Evolutionary conservation across 805 yeast species (phyloP).

Genomic region (Wickerhamiella occidentalis): DNA sequence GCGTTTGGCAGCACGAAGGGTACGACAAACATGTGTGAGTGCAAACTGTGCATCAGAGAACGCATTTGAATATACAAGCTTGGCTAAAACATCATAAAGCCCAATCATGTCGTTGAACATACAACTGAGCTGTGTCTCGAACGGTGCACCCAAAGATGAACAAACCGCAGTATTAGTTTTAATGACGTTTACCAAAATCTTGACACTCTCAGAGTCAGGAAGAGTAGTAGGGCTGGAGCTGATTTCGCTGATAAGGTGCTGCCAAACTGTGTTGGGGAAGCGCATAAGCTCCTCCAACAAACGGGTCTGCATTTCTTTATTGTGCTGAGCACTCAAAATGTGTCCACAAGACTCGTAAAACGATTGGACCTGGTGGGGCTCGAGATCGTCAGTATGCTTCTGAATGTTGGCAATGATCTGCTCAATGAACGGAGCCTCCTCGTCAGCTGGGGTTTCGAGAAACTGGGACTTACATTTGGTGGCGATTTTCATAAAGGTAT

Average conservation of each 20-base stretch:
- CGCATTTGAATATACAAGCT: conserved; percentile 60
- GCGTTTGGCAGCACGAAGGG: conserved; percentile 89
- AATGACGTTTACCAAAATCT: conserved; percentile 82
- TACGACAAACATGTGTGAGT: conserved; percentile 91
- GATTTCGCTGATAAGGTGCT: conserved; percentile 72
- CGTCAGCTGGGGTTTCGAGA: conserved; percentile 75
- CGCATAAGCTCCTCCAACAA: conserved; percentile 71
- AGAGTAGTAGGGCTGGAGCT: conserved; percentile 38
- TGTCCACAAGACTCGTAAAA: conserved; percentile 96
- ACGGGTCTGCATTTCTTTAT: conserved; percentile 54
- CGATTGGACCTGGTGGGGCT: conserved; percentile 95
- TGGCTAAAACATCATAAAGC: conserved; percentile 75
- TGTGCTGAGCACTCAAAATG: conserved; percentile 77
- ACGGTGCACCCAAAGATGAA: conserved; percentile 85
- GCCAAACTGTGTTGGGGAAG: conserved; percentile 92
- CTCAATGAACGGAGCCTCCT: conserved; percentile 79
- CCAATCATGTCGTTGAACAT: conserved; percentile 85
- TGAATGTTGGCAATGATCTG: conserved; percentile 78
- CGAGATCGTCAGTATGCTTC: conserved; percentile 77
- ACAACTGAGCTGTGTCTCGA: conserved; percentile 72
- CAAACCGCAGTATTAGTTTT: conserved; percentile 95
- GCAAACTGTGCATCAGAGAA: conserved; percentile 71
- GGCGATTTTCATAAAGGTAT: conserved; percentile 92
- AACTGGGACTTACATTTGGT: conserved; percentile 92
- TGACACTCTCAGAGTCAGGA: conserved; percentile 61